A percentile compares a stretch with the other conserved stretches of the same genome.
phyloP scores from a whole-genome alignment of 75 land plant genomes.

The Pinus taeda region DNA sequence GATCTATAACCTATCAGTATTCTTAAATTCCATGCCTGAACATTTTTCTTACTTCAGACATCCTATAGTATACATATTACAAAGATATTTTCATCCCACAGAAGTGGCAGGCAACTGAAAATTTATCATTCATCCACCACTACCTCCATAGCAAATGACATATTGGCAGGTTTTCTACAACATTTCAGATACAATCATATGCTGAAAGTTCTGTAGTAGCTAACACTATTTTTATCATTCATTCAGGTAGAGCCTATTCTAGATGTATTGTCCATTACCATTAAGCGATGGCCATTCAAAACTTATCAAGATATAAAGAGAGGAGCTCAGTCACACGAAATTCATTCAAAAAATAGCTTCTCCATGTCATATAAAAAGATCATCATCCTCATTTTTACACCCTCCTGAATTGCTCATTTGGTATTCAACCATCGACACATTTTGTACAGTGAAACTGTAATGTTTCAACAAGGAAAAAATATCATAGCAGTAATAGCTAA shows the following conservation, averaged over 20 bases:
- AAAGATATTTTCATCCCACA: not conserved
- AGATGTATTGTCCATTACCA: not conserved
- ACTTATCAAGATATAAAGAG: not conserved
- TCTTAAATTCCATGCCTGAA: not conserved
- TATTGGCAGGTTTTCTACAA: constrained; percentile 1
- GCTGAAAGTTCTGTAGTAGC: not conserved
- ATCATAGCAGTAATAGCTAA: too few relatives aligned
- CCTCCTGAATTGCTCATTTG: too few relatives aligned
- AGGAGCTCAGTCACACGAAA: not conserved
- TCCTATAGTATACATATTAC: not conserved
- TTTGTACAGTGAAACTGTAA: too few relatives aligned
- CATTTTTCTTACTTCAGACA: not conserved
- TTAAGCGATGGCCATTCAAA: not conserved
- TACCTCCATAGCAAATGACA: not conserved
- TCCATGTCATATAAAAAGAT: too few relatives aligned
- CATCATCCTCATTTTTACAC: too few relatives aligned
- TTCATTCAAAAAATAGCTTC: too few relatives aligned
- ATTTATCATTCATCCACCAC: not conserved
- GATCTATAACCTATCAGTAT: not conserved
- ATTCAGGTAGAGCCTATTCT: not conserved
- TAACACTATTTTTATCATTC: not conserved
- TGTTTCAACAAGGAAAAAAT: too few relatives aligned
- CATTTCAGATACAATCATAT: not conserved
- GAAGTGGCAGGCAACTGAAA: not conserved
- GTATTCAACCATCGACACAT: too few relatives aligned